These are phyloP conservation scores for Lactuca sativa DNA, from an alignment of 129 eudicot genomes.

Conservation along the genomic window DNA sequence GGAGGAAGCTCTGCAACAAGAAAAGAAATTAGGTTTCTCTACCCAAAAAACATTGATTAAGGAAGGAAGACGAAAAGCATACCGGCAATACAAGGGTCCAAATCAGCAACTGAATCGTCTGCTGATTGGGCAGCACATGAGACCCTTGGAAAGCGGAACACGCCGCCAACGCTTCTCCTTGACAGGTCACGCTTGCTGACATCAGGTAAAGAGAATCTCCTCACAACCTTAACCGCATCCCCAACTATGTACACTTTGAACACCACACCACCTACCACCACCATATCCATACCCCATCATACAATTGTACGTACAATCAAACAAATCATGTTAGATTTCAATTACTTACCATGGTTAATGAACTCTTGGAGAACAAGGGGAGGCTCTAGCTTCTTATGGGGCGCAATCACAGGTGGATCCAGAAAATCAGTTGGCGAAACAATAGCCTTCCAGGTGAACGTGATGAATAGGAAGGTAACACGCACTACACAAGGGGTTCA, in stretches of 20 bases:
- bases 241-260: constrained; percentile 95
- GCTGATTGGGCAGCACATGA: constrained; percentile 98
- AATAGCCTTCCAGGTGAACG: too few relatives aligned
- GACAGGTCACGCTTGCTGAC: constrained; percentile 77
- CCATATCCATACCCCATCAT: too few relatives aligned
- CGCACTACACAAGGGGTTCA: too few relatives aligned
- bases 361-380: constrained; percentile 98
- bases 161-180: constrained; percentile 52
- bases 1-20: constrained; percentile 89
- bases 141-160: constrained; percentile 88
- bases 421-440: too few relatives aligned
- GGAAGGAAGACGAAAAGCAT: background rate
- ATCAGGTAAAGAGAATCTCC: constrained; percentile 91
- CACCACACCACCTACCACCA: constrained; percentile 73
- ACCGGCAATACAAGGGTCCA: constrained; percentile 91
- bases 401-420: too few relatives aligned
- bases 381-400: constrained; percentile 85
- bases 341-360: constrained; percentile 77
- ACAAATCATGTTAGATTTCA: background rate
- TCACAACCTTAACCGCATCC: constrained; percentile 85
- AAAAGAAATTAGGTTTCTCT: too few relatives aligned
- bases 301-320: too few relatives aligned
- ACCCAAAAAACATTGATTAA: too few relatives aligned
- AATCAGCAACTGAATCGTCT: constrained; percentile 72
- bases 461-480: too few relatives aligned